A percentile compares a stretch with the other conserved stretches of the same genome.
Evolutionary conservation across 306 rosid genomes (phyloP).

Genomic region (Amphicarpaea edgeworthii): DNA sequence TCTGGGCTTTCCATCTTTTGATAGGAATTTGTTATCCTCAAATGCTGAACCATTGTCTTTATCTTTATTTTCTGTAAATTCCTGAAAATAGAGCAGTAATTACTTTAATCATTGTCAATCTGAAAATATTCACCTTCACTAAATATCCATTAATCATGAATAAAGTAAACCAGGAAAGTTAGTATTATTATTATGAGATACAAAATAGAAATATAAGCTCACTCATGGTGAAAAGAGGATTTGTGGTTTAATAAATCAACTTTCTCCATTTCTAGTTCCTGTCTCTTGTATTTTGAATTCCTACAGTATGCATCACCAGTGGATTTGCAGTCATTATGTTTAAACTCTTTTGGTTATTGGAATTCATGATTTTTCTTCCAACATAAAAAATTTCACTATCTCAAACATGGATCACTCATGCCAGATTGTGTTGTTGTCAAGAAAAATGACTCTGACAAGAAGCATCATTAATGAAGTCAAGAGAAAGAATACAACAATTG

Average conservation of each 20-base stretch:
- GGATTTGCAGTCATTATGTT: not conserved
- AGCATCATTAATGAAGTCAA: slow-evolving; percentile 18
- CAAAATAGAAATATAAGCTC: slow-evolving; percentile 8
- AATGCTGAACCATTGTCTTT: slow-evolving; percentile 76
- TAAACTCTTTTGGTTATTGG: not conserved
- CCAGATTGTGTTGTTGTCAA: not conserved
- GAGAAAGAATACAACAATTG: slow-evolving; percentile 2
- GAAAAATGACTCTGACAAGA: slow-evolving; percentile 26
- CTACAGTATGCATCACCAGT: slow-evolving; percentile 9
- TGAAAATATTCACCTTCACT: slow-evolving; percentile 8
- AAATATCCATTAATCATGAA: slow-evolving; percentile 39
- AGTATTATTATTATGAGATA: not conserved
- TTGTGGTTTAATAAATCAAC: slow-evolving; percentile 3
- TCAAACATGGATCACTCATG: not conserved
- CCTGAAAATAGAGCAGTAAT: slow-evolving; percentile 61
- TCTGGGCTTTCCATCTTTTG: slow-evolving; percentile 78
- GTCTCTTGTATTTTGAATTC: not conserved
- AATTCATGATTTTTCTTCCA: not conserved
- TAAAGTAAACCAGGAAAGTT: slow-evolving; percentile 7
- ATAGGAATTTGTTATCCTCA: slow-evolving; percentile 79
- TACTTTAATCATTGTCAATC: slow-evolving; percentile 43
- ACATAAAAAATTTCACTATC: not conserved
- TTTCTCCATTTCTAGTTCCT: slow-evolving; percentile 12
- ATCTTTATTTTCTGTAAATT: slow-evolving; percentile 64
- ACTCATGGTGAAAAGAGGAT: not conserved